A percentile compares a stretch with the other conserved stretches of the same genome.
Evolutionary conservation across 2,329 filamentous ascomycete species (phyloP).

Genomic region (Biscogniauxia mediterranea): DNA sequence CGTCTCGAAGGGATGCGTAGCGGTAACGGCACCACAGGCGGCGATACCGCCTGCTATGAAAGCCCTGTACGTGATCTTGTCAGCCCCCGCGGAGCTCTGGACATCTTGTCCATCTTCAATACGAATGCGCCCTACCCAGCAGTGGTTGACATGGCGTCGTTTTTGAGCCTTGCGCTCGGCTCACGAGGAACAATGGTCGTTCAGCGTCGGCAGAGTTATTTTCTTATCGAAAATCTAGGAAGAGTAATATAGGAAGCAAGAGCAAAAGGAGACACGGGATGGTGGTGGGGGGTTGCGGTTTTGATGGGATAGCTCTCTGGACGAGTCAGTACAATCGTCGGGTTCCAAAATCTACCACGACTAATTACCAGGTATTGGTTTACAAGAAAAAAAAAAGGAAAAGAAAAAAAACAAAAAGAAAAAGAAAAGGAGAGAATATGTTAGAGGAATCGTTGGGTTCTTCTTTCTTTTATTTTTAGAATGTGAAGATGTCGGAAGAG

Average conservation of each 20-base stretch:
- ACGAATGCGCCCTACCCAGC: conserved; percentile 22
- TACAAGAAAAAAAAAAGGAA: background rate
- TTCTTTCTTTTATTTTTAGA: too few species aligned
- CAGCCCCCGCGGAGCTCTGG: background rate
- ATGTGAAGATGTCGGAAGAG: too few species aligned
- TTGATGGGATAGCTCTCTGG: background rate
- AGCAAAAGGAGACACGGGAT: background rate
- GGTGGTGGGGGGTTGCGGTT: background rate
- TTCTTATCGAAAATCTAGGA: background rate
- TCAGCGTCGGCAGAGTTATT: background rate
- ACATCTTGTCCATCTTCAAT: conserved; percentile 1
- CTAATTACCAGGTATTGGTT: background rate
- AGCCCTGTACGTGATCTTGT: conserved; percentile 50
- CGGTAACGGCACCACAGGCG: conserved; percentile 94
- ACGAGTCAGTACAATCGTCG: background rate
- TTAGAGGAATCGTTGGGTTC: too few species aligned
- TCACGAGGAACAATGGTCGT: conserved; percentile 11
- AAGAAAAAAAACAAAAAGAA: background rate
- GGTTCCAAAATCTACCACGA: background rate
- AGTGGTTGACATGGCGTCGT: conserved; percentile 31
- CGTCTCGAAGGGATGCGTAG: conserved; percentile 97
- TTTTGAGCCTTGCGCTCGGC: conserved; percentile 13
- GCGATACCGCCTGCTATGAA: conserved; percentile 97
- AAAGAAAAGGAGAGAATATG: too few species aligned
- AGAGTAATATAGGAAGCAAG: too few species aligned